A percentile compares a stretch with the other conserved stretches of the same genome.
These are phyloP conservation scores for Pyrenopolyporus hunteri DNA, from an alignment of 495 filamentous ascomycete species.

Conservation along the genomic window DNA sequence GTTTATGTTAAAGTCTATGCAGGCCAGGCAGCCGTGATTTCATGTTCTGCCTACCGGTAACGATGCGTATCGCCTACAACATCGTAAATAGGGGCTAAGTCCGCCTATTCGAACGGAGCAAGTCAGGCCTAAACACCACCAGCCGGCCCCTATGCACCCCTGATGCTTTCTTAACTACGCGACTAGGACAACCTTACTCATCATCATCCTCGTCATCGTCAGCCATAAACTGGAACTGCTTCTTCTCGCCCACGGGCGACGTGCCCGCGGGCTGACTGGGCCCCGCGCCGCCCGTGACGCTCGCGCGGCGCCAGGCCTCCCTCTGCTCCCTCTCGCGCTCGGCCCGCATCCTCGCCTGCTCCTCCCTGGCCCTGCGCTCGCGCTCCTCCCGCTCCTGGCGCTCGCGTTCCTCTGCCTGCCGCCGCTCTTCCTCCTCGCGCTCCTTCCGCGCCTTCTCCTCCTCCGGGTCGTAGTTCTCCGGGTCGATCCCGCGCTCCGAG, in stretches of 20 bases:
- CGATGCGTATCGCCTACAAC: too few relatives aligned
- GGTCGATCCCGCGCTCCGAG: conserved; percentile 63
- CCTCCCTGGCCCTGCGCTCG: conserved; percentile 45
- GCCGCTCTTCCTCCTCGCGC: conserved; percentile 48
- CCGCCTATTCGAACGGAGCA: too few relatives aligned
- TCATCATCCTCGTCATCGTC: conserved; percentile 62
- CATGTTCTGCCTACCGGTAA: too few relatives aligned
- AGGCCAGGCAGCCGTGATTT: too few relatives aligned
- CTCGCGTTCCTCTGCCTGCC: conserved; percentile 51
- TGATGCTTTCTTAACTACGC: too few relatives aligned
- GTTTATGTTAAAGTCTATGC: too few relatives aligned
- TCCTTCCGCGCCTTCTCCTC: conserved; percentile 52
- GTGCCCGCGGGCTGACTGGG: conserved; percentile 2
- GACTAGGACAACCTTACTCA: conserved; percentile 32
- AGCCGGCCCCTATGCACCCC: too few relatives aligned
- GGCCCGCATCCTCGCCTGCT: conserved; percentile 44
- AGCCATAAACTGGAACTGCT: conserved; percentile 60
- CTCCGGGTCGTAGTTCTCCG: conserved; percentile 59
- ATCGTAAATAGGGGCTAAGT: too few relatives aligned
- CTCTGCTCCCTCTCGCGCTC: conserved; percentile 41
- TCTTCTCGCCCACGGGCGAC: conserved; percentile 41
- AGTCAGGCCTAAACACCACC: too few relatives aligned
- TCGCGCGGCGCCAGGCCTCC: conserved; percentile 46
- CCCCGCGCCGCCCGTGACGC: conserved; percentile 28
- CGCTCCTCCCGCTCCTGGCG: conserved; percentile 53